Base-by-base conservation (phyloP, 2,329 filamentous ascomycete genomes). In the Microdochium bolleyi region DNA sequence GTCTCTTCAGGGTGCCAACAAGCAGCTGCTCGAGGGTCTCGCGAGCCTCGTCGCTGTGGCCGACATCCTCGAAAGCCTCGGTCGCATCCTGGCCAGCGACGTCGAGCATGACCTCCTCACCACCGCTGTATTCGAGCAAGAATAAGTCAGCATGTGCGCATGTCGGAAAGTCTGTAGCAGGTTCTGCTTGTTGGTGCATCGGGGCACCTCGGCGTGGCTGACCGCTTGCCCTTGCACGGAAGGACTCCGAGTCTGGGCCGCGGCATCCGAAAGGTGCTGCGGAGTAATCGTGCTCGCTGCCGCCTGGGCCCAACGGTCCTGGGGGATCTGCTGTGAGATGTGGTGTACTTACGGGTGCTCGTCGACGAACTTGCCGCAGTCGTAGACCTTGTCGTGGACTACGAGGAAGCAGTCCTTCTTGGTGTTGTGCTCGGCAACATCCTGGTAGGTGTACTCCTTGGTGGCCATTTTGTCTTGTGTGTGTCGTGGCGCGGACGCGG, bases 61-160 rank as follows among this genome's bases (percentile, higher is more conserved):
- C 94, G 66, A 99, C 94, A 74, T 99, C 94, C 78, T 99, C 94
- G 70, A 99, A 99, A 57, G 94, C 92, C 76, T 97, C 94, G 64
- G 92, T 96, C 65, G 89, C 88, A 73, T 99, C 94, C 76, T 96
- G 92, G 62, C 94, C 94, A 66, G 80, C 94, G 59, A 97, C 92
- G 63, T 99, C 94, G 62, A 99, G 87, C 58, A 99, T 78, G 63
- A 99, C 94, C 78, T 99, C 94, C 77, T 99, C 94, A 76, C 94
- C 94, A 78, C 94, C 94, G 64, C 94, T 97, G 67, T 59, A 55
- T 52, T 48, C 53, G 41, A 50, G 52, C 24, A 52, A 51, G 27
- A 49, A 21, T 24, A 24, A 5, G 61, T 70, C 57, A 69, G 64
- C 55, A 50, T 56, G 50, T 5, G 44, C 37, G n/a, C 38, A 19